phyloP scores from a whole-genome alignment of 148 eudicot species.

The Tetragonia tetragonoides region DNA sequence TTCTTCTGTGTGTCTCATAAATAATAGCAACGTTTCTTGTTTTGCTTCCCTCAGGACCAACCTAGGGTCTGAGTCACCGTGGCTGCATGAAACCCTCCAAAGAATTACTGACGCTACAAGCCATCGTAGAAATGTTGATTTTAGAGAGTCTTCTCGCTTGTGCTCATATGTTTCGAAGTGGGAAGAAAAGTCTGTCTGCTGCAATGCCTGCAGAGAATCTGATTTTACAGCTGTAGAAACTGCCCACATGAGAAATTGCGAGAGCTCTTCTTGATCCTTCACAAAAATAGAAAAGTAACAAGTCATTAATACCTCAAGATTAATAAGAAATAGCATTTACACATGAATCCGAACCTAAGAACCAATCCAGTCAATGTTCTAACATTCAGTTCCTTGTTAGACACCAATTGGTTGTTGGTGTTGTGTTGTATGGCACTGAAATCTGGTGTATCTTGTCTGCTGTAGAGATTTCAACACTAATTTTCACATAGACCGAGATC shows the following conservation, averaged over 20 bases:
- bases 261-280: slow-evolving; percentile 67
- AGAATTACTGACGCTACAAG: slow-evolving; percentile 71
- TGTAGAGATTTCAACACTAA: not conserved
- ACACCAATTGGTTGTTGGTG: no score
- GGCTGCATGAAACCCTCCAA: slow-evolving; percentile 41
- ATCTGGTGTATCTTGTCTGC: no score
- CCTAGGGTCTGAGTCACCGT: slow-evolving; percentile 15
- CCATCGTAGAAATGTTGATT: slow-evolving; percentile 74
- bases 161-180: slow-evolving; percentile 19
- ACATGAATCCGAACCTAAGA: not conserved
- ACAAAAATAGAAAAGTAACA: slow-evolving; percentile 13
- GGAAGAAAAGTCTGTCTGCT: slow-evolving; percentile 23
- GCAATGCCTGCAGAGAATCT: slow-evolving; percentile 30
- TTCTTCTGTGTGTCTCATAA: slow-evolving; percentile 32
- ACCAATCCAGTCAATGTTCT: not conserved
- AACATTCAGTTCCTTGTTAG: not conserved
- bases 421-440: no score
- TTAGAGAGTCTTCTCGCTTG: slow-evolving; percentile 42
- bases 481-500: not conserved
- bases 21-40: slow-evolving; percentile 44
- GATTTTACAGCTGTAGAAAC: slow-evolving; percentile 56
- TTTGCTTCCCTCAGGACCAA: slow-evolving; percentile 24
- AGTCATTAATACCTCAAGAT: slow-evolving; percentile 7
- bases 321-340: not conserved
- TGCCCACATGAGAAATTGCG: slow-evolving; percentile 64